Evolutionary conservation across 2,329 filamentous ascomycete species (phyloP).

Genomic region (Botryotinia calthae): DNA sequence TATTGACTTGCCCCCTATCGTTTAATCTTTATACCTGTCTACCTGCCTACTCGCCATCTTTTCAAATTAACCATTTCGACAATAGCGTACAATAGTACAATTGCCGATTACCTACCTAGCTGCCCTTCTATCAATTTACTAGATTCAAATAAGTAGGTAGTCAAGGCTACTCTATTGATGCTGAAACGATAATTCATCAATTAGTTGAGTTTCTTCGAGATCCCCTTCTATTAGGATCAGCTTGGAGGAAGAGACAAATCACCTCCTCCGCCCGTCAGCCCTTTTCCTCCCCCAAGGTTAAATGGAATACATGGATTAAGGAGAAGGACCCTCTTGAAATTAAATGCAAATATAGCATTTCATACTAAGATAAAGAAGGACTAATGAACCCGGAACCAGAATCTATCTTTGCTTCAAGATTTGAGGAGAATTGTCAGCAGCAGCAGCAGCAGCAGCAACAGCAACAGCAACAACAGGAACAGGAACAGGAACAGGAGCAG

Average conservation of each 20-base stretch:
- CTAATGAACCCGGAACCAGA: constrained; percentile 13
- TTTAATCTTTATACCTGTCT: not conserved
- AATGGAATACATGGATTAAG: not conserved
- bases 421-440: not conserved
- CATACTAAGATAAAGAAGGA: no score
- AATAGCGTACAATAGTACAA: not conserved
- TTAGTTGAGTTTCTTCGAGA: not conserved
- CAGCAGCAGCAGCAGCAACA: not conserved
- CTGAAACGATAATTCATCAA: not conserved
- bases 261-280: not conserved
- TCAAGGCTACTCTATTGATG: not conserved
- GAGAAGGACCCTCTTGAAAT: not conserved
- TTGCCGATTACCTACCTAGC: not conserved
- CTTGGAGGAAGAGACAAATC: not conserved
- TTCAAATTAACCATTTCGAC: not conserved
- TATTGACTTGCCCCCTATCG: not conserved
- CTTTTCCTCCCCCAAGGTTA: not conserved
- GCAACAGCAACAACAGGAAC: not conserved
- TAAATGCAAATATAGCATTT: not conserved
- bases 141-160: not conserved
- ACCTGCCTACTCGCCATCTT: not conserved
- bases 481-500: not conserved
- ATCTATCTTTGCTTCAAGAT: not conserved
- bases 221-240: not conserved
- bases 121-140: not conserved